Conservation (phyloP, 176 grass and related monocot species). For the Aegilops bicornis region DNA sequence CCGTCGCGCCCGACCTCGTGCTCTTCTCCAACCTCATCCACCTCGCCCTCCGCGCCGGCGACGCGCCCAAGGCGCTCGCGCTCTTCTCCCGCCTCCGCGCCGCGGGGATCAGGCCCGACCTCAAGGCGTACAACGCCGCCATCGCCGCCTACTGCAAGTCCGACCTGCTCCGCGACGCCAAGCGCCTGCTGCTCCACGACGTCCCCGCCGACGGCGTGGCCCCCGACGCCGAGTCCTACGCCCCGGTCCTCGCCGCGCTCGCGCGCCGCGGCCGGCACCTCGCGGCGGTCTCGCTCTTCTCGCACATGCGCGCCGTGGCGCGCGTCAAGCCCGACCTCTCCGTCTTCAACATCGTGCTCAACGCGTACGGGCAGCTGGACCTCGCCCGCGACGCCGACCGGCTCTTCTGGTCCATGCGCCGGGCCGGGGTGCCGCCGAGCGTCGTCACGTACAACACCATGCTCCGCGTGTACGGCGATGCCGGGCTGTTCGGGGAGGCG, state of each 20-base stretch:
- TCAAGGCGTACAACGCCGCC: conserved; percentile 79
- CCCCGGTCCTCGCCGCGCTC: conserved; percentile 74
- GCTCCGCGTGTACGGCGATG: conserved; percentile 89
- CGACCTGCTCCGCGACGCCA: conserved; percentile 68
- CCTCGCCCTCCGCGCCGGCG: conserved; percentile 58
- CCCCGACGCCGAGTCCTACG: conserved; percentile 77
- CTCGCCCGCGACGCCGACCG: conserved; percentile 79
- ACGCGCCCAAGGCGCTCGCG: conserved; percentile 78
- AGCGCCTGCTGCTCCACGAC: conserved; percentile 63
- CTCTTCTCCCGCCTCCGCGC: conserved; percentile 78
- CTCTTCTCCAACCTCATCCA: conserved; percentile 87
- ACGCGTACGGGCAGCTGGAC: conserved; percentile 88
- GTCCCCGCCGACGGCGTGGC: conserved; percentile 56
- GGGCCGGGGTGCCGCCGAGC: conserved; percentile 57
- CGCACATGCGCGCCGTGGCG: conserved; percentile 68
- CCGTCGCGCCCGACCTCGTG: conserved; percentile 59
- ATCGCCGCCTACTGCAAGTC: conserved; percentile 62
- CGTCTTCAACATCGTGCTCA: conserved; percentile 83
- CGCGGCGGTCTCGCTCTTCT: conserved; percentile 84
- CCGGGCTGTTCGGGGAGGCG: conserved; percentile 92
- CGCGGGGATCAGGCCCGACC: conserved; percentile 61
- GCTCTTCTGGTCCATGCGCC: conserved; percentile 90
- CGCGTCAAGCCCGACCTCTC: conserved; percentile 68
- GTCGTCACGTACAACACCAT: conserved; percentile 96
- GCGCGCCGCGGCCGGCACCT: conserved; percentile 67